These are phyloP conservation scores for Acanthamoeba lugdunensis DNA, from an alignment of 208 protist genomes.

Conservation along the genomic window DNA sequence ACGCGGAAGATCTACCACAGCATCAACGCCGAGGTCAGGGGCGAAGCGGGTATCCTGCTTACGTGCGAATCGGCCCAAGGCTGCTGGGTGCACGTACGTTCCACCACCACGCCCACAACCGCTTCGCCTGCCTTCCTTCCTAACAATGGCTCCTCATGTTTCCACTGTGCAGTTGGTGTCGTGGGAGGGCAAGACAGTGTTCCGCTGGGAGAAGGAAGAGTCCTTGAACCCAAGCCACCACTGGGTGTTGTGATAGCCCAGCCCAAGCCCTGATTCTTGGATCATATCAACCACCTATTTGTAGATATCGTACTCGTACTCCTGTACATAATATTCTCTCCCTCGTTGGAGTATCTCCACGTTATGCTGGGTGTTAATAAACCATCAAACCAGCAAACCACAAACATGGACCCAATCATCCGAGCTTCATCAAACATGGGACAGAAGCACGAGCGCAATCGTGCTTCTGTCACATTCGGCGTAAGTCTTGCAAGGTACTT, in stretches of 20 bases:
- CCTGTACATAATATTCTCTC: not conserved
- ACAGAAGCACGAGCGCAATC: no score
- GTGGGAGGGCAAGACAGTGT: slow-evolving; percentile 20
- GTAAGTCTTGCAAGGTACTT: no score
- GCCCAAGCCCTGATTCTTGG: no score
- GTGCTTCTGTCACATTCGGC: no score
- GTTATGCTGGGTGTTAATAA: no score
- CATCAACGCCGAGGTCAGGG: slow-evolving; percentile 18
- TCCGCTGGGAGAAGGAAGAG: slow-evolving; percentile 29
- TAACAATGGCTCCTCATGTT: not conserved
- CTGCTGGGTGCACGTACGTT: slow-evolving; percentile 30
- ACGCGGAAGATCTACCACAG: not conserved
- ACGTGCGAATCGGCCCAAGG: slow-evolving; percentile 1
- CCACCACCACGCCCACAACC: not conserved
- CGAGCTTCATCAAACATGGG: no score
- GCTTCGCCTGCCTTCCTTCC: not conserved
- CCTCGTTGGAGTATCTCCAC: not conserved
- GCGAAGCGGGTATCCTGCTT: not conserved
- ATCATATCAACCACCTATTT: no score
- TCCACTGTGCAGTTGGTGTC: slow-evolving; percentile 9
- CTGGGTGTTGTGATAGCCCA: not conserved
- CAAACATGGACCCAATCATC: no score
- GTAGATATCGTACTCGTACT: no score
- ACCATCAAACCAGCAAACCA: no score
- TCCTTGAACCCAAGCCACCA: not conserved